Evolutionary conservation across 306 rosid species (phyloP).

Genomic region (Ochetophila trinervis): DNA sequence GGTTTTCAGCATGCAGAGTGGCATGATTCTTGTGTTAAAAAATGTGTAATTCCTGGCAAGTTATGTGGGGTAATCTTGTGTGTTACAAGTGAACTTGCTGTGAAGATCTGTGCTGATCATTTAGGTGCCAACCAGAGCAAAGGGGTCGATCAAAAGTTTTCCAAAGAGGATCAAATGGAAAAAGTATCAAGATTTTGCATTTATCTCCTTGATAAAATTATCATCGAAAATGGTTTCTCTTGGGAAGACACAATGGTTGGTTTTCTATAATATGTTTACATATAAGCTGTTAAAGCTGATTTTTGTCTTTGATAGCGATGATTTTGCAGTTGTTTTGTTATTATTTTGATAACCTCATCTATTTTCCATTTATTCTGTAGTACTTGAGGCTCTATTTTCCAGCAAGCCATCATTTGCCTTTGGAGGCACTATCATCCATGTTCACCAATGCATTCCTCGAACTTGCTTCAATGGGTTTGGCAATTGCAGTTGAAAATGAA

Average conservation of each 20-base stretch:
- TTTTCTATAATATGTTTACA: constrained; percentile 7
- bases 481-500: constrained; percentile 33
- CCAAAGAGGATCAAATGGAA: constrained; percentile 44
- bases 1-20: constrained; percentile 65
- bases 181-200: constrained; percentile 65
- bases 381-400: constrained; percentile 76
- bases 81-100: constrained; percentile 51
- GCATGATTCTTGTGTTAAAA: constrained; percentile 75
- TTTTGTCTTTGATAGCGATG: not conserved
- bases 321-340: not conserved
- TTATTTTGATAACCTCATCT: not conserved
- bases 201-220: constrained; percentile 62
- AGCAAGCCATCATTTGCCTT: constrained; percentile 41
- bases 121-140: constrained; percentile 32
- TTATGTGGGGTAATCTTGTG: constrained; percentile 59
- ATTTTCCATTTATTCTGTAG: constrained; percentile 43
- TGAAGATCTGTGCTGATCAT: constrained; percentile 45
- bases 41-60: constrained; percentile 59
- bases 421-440: constrained; percentile 44
- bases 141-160: constrained; percentile 25
- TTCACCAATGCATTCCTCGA: constrained; percentile 56
- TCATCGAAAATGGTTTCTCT: constrained; percentile 42
- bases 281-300: constrained; percentile 11
- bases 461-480: constrained; percentile 44
- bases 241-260: constrained; percentile 84